Conservation (phyloP, 163 green algal genomes). For the Scenedesmus sp. region DNA sequence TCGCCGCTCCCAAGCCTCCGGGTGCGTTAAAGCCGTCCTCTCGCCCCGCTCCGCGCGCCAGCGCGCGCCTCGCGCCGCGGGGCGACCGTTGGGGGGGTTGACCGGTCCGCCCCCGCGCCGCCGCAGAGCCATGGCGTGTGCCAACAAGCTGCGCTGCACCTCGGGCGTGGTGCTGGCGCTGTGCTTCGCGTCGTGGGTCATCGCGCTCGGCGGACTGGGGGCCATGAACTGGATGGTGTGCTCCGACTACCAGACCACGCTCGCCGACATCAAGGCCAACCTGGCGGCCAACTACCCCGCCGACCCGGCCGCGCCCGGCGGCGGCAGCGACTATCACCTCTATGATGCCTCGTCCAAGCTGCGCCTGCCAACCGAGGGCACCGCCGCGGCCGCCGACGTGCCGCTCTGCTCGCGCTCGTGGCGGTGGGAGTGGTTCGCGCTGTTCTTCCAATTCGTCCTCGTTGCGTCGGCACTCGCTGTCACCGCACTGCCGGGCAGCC, state of each 20-base stretch:
- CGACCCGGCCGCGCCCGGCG: too few species aligned
- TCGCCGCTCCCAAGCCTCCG: too few species aligned
- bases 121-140: neutral
- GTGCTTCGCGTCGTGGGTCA: slow-evolving; percentile 25
- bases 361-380: neutral
- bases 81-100: too few species aligned
- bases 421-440: slow-evolving; percentile 27
- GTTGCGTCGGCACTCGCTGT: neutral
- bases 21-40: too few species aligned
- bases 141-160: slow-evolving; percentile 10
- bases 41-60: too few species aligned
- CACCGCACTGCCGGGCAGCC: neutral
- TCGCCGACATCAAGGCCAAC: neutral
- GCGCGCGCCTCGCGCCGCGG: too few species aligned
- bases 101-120: too few species aligned
- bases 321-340: too few species aligned
- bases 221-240: slow-evolving; percentile 33
- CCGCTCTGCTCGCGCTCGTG: slow-evolving; percentile 10
- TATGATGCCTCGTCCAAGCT: neutral
- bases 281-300: too few species aligned
- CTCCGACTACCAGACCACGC: neutral
- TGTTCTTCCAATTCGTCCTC: slow-evolving; percentile 35
- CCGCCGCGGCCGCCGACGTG: neutral
- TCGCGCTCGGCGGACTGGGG: slow-evolving; percentile 20
- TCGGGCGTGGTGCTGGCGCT: slow-evolving; percentile 10